Evolutionary conservation across 108 stramenopile species (phyloP).

Genomic region (Cyclostephanos tholiformis): DNA sequence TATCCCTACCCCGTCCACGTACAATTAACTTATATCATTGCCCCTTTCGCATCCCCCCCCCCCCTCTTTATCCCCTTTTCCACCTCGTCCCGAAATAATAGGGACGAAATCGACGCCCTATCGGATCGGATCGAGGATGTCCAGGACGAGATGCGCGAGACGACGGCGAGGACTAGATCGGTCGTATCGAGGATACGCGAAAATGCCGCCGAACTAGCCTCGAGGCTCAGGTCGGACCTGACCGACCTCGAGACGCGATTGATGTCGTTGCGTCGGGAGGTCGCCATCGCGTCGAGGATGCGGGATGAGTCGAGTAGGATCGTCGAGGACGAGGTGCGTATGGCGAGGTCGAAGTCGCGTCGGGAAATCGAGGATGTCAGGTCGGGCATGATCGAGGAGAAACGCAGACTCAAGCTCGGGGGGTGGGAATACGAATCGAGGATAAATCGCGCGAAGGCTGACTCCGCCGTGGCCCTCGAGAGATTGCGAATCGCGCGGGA

Average conservation of each 20-base stretch:
- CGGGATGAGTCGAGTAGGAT: constrained; percentile 6
- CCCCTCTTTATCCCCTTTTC: too few species aligned
- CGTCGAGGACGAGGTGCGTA: constrained; percentile 25
- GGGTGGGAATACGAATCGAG: constrained; percentile 32
- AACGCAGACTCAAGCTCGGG: constrained; percentile 17
- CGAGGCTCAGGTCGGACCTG: constrained; percentile 28
- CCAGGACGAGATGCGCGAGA: constrained; percentile 36
- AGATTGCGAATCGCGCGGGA: constrained; percentile 8
- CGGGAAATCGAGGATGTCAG: constrained; percentile 22
- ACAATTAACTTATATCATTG: too few species aligned
- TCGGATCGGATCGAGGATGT: constrained; percentile 36
- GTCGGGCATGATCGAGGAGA: background rate
- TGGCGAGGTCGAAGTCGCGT: constrained; percentile 7
- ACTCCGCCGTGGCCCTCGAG: background rate
- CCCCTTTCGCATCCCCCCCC: too few species aligned
- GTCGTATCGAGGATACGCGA: constrained; percentile 25
- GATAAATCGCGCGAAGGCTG: constrained; percentile 23
- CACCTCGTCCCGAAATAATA: background rate
- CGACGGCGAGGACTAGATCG: constrained; percentile 18
- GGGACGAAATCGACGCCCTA: constrained; percentile 31
- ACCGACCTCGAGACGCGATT: constrained; percentile 33
- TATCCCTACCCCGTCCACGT: too few species aligned
- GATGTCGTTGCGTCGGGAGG: constrained; percentile 22
- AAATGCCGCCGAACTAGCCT: constrained; percentile 28
- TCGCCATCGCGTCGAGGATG: background rate